Percentiles rank a stretch among this genome's conserved stretches.
These are phyloP conservation scores for Volvox reticuliferus DNA, from an alignment of 139 green algal genomes.

Conservation along the genomic window DNA sequence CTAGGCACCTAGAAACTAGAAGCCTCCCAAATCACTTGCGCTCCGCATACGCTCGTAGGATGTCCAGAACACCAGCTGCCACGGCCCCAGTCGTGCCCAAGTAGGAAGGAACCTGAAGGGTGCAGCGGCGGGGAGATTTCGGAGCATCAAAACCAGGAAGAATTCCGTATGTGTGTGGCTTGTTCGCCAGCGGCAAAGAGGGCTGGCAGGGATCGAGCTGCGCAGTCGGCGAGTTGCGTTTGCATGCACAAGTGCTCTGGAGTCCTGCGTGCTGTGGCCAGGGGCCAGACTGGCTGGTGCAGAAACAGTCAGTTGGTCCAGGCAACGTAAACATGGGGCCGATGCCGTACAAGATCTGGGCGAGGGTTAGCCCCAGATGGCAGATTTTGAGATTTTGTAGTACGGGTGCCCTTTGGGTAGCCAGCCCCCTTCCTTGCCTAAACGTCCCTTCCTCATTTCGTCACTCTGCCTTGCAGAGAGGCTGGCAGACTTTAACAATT, in stretches of 20 bases:
- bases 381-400: background rate
- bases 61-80: conserved; percentile 81
- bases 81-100: conserved; percentile 77
- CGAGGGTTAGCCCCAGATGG: background rate
- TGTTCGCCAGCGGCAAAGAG: too few relatives aligned
- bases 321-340: too few relatives aligned
- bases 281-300: too few relatives aligned
- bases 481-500: background rate
- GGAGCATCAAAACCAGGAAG: background rate
- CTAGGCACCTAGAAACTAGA: conserved; percentile 39
- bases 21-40: conserved; percentile 49
- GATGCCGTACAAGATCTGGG: background rate
- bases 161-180: too few relatives aligned
- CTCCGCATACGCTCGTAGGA: conserved; percentile 66
- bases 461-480: background rate
- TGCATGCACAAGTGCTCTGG: too few relatives aligned
- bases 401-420: background rate
- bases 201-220: too few relatives aligned
- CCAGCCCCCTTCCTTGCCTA: background rate
- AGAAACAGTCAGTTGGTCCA: too few relatives aligned
- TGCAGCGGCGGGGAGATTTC: background rate
- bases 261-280: too few relatives aligned
- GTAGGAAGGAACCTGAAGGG: conserved; percentile 72
- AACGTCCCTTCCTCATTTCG: background rate
- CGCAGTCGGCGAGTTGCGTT: too few relatives aligned